Base-by-base conservation (phyloP, 495 filamentous ascomycete species). In the Penicillium coffeae region DNA sequence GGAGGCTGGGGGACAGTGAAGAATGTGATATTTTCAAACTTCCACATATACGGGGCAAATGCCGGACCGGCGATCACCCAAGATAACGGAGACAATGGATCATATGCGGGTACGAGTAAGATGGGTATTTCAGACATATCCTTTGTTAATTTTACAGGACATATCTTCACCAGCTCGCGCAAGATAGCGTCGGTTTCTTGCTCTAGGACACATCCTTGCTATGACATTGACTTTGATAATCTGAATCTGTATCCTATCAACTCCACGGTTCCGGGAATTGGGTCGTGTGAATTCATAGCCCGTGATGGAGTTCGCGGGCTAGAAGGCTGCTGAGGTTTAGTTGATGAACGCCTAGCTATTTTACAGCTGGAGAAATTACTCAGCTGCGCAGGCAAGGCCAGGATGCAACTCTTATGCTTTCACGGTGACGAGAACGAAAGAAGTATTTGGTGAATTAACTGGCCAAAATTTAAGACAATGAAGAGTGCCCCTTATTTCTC, bases 141-240 rank as follows among this genome's bases (percentile, higher is more conserved):
- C 0, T 80, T 75, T 58, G 68, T 75, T 18, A 81, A 81, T 48
- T 81, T 81, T 50, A 78, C 73, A 8, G 77, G 78, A 5, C 72
- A 64, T 46, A 52, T 74, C 21, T 46, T 63, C 8, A 52, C 45
- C 4, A 50, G 21, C 41, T 59, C 45, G 45, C 60, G 25, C 32
- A 62, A 42, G 54, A 44, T 61, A 2, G 68, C 71, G 10, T 64
- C 63, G 12, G 62, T 80, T 5, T 75, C 71, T 20, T 80, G 77
- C 51, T 72, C 65, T 2, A 68, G 57, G 1, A 51, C 62, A 21
- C 55, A 77, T 50, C 74, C 74, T 21, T 79, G 76, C 56, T 77
- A 70, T 55, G 69, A 72, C 47, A 76, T 80, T 51, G 60, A 60
- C 19, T 72, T 75, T 50, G 56, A 73, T 42, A 70, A 71, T 55